Conservation (phyloP, 768 basidiomycete genomes). For the Podaxis mareebaensis region DNA sequence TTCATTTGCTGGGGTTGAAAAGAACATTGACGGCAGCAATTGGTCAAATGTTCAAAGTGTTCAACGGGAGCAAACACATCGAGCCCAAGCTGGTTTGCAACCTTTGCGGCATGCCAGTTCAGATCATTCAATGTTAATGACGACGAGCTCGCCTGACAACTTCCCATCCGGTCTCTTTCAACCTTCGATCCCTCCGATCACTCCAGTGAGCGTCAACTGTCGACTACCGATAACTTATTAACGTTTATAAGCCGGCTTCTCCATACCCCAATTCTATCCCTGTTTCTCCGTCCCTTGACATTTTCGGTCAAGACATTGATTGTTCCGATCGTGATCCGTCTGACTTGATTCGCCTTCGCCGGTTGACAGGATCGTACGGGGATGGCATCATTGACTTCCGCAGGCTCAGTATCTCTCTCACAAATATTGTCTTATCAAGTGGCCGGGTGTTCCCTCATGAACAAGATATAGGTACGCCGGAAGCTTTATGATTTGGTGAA, state of each 20-base stretch:
- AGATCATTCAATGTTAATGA: neutral
- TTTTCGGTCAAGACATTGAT: neutral
- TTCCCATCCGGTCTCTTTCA: neutral
- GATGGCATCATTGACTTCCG: neutral
- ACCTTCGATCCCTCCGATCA: neutral
- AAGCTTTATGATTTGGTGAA: neutral
- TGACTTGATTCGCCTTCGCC: neutral
- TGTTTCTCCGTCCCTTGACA: neutral
- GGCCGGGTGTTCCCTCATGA: neutral
- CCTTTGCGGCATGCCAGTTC: neutral
- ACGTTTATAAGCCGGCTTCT: conserved; percentile 1
- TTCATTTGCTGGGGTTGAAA: neutral
- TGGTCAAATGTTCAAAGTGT: neutral
- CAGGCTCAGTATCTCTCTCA: neutral
- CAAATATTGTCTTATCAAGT: neutral
- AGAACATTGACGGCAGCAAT: neutral
- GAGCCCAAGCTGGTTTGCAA: neutral
- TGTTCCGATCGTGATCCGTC: neutral
- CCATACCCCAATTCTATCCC: neutral
- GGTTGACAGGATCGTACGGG: neutral
- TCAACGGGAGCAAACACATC: neutral
- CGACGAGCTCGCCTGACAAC: neutral
- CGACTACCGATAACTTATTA: neutral
- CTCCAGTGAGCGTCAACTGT: neutral
- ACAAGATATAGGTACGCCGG: neutral